phyloP scores from a whole-genome alignment of 345 rosid species.

The Sonneratia alba region DNA sequence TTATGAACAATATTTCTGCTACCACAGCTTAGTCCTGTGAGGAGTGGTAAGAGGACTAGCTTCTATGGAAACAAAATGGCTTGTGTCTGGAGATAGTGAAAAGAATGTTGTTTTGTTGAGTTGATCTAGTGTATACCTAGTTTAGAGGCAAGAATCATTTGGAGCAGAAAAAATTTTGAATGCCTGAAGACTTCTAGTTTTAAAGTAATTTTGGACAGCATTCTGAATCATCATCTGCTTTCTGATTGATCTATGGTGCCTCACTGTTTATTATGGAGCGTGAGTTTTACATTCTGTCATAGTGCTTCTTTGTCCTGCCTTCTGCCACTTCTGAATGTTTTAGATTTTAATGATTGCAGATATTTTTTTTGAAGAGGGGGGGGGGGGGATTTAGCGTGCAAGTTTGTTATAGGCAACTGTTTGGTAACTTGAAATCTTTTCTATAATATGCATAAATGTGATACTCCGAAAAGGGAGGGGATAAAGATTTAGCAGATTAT shows the following conservation, averaged over 20 bases:
- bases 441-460: neutral
- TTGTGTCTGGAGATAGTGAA: neutral
- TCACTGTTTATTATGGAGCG: neutral
- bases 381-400: neutral
- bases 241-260: neutral
- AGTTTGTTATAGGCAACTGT: neutral
- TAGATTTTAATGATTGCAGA: neutral
- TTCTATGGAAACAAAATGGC: neutral
- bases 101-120: neutral
- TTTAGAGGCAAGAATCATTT: neutral
- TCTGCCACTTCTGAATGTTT: neutral
- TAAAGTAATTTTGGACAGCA: neutral
- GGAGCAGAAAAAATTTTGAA: neutral
- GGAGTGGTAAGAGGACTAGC: constrained; percentile 1
- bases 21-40: neutral
- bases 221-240: neutral
- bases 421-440: neutral
- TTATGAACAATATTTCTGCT: neutral
- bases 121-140: neutral
- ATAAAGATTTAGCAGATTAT: neutral
- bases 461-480: neutral
- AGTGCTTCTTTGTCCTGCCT: neutral
- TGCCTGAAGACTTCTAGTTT: neutral
- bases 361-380: too few relatives aligned
- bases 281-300: neutral